Base-by-base conservation (phyloP, 2,329 filamentous ascomycete genomes). In the Fusarium napiforme region DNA sequence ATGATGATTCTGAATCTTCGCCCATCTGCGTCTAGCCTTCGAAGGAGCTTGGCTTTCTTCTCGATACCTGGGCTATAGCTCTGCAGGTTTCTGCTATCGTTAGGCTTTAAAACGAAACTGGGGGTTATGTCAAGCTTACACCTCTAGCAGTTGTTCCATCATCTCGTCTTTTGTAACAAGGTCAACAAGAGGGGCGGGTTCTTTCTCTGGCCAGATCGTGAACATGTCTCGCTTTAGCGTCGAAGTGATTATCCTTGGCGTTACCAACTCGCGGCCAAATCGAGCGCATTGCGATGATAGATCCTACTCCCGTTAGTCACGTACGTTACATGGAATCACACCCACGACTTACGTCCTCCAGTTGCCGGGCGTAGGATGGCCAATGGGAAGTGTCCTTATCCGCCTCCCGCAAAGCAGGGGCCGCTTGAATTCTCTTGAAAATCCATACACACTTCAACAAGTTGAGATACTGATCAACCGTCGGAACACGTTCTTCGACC, bases 371-470 rank as follows among this genome's bases (percentile, higher is more conserved):
- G 32, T 81, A 82, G 2, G 80, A 82, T n/a, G 80, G 80, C 80
- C 80, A 82, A 39, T 82, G 80, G 5, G 80, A 82, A 23, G 58
- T 73, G 4, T 79, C 75, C 14, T 64, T 49, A 2, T 67, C 49
- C 2, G 69, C 62, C 7, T 63, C 34, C 7, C 42, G 52, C 2
- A 80, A 55, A 19, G 56, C 43, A 5, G 71, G 63, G 10, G 75
- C 76, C 16, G 34, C 47, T 14, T 71, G 57, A 5, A 79, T 78
- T 32, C 57, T 64, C 26, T 67, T 52, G 40, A 79, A 75, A 39
- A 82, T 67, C 79, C 80, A 82, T 9, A 82, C 59, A 34, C 80
- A 82, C 52, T 82, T 82, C 34, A 82, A 53, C 2, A 82, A 66
- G 34, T 77, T 81, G 50, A 82, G 26, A 40, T 80, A 82, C 57